phyloP scores from a whole-genome alignment of 768 basidiomycete genomes.

The Heimioporus sp. region DNA sequence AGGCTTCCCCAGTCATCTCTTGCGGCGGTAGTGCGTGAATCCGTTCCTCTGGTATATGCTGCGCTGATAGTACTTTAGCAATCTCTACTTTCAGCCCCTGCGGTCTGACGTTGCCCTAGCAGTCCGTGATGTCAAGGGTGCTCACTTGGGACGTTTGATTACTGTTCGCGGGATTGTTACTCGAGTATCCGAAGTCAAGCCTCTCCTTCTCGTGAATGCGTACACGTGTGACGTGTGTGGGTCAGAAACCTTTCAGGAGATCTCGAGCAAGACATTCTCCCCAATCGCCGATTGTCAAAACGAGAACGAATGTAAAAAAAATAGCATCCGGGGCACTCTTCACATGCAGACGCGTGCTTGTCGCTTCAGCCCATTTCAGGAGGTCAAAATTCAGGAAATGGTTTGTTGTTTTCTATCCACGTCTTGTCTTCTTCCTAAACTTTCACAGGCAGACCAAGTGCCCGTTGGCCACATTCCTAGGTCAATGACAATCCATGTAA shows the following conservation, averaged over 20 bases:
- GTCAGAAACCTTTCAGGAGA: slow-evolving; percentile 97
- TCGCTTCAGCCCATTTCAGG: slow-evolving; percentile 97
- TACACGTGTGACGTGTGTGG: slow-evolving; percentile 99
- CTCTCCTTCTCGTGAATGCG: slow-evolving; percentile 93
- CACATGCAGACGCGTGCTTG: slow-evolving; percentile 99
- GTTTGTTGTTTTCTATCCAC: slow-evolving; percentile 36
- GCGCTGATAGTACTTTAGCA: slow-evolving; percentile 48
- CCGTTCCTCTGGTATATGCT: not conserved
- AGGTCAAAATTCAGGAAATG: slow-evolving; percentile 99
- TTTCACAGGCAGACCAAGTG: slow-evolving; percentile 88
- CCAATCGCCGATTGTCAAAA: slow-evolving; percentile 91
- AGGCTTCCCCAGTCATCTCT: slow-evolving; percentile 86
- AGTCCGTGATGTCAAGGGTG: slow-evolving; percentile 86
- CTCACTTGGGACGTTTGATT: slow-evolving; percentile 87
- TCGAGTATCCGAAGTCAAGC: slow-evolving; percentile 98
- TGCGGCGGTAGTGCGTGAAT: slow-evolving; percentile 87
- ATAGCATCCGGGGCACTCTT: slow-evolving; percentile 82
- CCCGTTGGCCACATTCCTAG: slow-evolving; percentile 99
- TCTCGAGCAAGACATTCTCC: slow-evolving; percentile 85
- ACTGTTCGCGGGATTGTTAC: slow-evolving; percentile 98
- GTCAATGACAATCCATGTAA: slow-evolving; percentile 95
- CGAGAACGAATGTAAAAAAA: slow-evolving; percentile 78
- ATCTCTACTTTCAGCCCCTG: slow-evolving; percentile 91
- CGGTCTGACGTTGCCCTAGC: slow-evolving; percentile 75
- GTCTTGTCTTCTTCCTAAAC: slow-evolving; percentile 6